phyloP scores from a whole-genome alignment of 495 filamentous ascomycete species.

The Mytilinidion resinicola region DNA sequence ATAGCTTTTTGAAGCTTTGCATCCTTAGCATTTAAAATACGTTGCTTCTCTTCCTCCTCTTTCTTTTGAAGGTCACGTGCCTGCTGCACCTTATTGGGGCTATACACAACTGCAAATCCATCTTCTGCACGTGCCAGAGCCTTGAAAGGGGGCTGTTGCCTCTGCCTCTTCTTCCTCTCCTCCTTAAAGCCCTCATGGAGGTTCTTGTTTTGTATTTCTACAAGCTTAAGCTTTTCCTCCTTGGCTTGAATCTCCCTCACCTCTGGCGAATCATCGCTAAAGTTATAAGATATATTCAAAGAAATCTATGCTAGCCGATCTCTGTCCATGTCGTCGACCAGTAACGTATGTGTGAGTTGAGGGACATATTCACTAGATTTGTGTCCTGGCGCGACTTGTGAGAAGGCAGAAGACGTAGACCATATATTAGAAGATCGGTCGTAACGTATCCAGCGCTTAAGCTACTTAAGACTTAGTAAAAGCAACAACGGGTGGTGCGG shows the following conservation, averaged over 20 bases:
- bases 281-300: background rate
- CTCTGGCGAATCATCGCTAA: conserved; percentile 8
- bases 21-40: background rate
- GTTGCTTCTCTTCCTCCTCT: background rate
- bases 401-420: background rate
- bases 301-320: background rate
- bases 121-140: background rate
- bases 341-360: background rate
- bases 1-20: too few species aligned
- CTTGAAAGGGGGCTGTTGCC: background rate
- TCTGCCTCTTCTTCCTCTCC: background rate
- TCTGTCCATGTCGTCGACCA: conserved; percentile 9
- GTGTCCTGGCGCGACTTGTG: background rate
- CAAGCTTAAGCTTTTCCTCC: background rate
- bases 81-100: background rate
- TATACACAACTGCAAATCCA: background rate
- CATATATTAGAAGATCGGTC: conserved; percentile 1
- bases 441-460: conserved; percentile 3
- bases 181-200: background rate
- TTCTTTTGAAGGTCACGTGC: background rate
- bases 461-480: conserved; percentile 5
- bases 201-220: background rate
- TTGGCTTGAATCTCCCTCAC: conserved; percentile 5
- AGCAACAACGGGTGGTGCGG: background rate
- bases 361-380: background rate